Conservation (phyloP, 331 rosid genomes). For the Quercus tomentella region DNA sequence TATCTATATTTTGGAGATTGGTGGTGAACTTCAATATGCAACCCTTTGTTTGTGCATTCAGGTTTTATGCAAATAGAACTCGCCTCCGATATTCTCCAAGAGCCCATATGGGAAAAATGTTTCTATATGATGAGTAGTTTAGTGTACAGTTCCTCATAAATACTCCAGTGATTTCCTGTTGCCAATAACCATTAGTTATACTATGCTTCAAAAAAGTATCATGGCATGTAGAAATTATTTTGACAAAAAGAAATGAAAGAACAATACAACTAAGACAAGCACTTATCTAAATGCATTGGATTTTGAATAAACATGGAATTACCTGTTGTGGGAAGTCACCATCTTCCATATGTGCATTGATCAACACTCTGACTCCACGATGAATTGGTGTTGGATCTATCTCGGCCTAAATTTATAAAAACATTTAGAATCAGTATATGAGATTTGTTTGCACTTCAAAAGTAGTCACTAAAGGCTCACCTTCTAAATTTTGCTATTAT, state of each 20-base stretch:
- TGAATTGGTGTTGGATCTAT: conserved; percentile 58
- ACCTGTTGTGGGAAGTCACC: conserved; percentile 80
- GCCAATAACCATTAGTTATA: background rate
- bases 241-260: background rate
- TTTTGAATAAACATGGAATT: background rate
- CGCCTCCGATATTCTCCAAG: no score
- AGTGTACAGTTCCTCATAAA: conserved; percentile 51
- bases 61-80: no score
- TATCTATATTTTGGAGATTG: background rate
- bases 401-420: conserved; percentile 32
- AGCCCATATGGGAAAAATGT: no score
- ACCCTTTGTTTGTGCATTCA: background rate
- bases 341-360: conserved; percentile 67
- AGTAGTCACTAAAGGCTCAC: background rate
- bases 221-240: background rate
- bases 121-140: conserved; percentile 46
- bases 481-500: background rate
- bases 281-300: background rate
- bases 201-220: background rate
- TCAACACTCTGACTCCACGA: conserved; percentile 42
- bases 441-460: background rate
- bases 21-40: background rate
- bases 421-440: background rate
- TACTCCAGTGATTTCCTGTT: conserved; percentile 58
- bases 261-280: background rate